These are phyloP conservation scores for Ustilago xerochloae DNA, from an alignment of 1,284 basidiomycete species.

Conservation along the genomic window DNA sequence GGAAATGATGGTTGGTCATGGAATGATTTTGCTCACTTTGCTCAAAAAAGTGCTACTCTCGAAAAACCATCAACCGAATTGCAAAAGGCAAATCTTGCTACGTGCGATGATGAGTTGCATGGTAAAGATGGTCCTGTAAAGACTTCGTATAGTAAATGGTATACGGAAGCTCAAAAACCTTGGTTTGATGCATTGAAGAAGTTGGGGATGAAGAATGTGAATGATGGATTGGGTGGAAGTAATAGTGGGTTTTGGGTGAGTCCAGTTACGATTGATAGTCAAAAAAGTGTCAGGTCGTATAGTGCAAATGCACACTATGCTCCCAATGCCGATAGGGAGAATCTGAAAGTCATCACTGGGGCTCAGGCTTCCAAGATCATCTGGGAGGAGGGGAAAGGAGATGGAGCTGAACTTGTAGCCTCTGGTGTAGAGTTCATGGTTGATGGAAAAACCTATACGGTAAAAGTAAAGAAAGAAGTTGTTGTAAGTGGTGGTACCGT, in stretches of 20 bases:
- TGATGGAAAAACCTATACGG: constrained; percentile 52
- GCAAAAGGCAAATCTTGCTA: constrained; percentile 51
- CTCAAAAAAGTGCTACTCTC: constrained; percentile 35
- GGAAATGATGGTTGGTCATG: constrained; percentile 57
- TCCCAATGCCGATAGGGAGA: constrained; percentile 36
- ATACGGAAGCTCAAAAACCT: constrained; percentile 50
- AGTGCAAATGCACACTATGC: constrained; percentile 52
- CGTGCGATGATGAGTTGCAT: constrained; percentile 38
- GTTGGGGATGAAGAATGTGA: constrained; percentile 42
- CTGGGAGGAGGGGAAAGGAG: constrained; percentile 17
- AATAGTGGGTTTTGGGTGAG: constrained; percentile 56
- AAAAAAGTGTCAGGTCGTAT: constrained; percentile 47
- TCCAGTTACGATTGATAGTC: constrained; percentile 36
- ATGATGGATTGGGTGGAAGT: constrained; percentile 41
- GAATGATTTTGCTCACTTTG: constrained; percentile 46
- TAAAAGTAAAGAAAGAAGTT: constrained; percentile 70
- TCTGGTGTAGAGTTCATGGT: constrained; percentile 62
- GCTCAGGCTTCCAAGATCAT: constrained; percentile 48
- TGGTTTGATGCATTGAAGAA: constrained; percentile 54
- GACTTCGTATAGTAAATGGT: constrained; percentile 55
- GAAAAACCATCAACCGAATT: constrained; percentile 33
- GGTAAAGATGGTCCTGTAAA: constrained; percentile 48
- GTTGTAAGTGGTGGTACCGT: constrained; percentile 71
- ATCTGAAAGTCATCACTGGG: constrained; percentile 55
- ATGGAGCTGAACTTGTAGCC: constrained; percentile 41